Evolutionary conservation across 1,139 yeast genomes (phyloP).

Genomic region (Yueomyces sp.): DNA sequence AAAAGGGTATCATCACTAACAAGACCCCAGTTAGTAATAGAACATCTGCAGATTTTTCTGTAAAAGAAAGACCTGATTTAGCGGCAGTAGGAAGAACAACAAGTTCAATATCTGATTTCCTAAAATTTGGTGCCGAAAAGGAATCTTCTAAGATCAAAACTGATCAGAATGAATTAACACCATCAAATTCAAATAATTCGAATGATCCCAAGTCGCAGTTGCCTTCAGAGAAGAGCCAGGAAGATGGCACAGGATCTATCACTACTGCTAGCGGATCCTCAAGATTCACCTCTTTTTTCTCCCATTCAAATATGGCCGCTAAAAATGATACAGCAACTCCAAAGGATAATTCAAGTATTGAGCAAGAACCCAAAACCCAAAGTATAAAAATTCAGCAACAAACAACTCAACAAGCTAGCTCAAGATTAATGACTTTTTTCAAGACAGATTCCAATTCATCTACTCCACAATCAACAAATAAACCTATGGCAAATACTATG

Average conservation of each 20-base stretch:
- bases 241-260: constrained; percentile 6
- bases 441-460: neutral
- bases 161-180: neutral
- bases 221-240: neutral
- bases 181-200: neutral
- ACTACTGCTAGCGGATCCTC: constrained; percentile 15
- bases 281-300: constrained; percentile 23
- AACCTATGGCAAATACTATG: neutral
- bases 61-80: no score
- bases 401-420: constrained; percentile 5
- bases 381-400: constrained; percentile 1
- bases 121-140: constrained; percentile 11
- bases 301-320: constrained; percentile 9
- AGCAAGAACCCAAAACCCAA: neutral
- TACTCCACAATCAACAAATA: neutral
- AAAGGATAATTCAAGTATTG: neutral
- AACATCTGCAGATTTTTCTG: constrained; percentile 26
- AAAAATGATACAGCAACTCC: constrained; percentile 1
- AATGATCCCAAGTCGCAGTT: neutral
- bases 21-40: neutral
- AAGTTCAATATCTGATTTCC: constrained; percentile 21
- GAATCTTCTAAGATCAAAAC: constrained; percentile 3
- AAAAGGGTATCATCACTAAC: constrained; percentile 38
- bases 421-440: constrained; percentile 22
- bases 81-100: constrained; percentile 36